Percentiles rank a stretch among this genome's conserved stretches.
Conservation (phyloP, 768 basidiomycete genomes). For the Amanita molliuscula region DNA sequence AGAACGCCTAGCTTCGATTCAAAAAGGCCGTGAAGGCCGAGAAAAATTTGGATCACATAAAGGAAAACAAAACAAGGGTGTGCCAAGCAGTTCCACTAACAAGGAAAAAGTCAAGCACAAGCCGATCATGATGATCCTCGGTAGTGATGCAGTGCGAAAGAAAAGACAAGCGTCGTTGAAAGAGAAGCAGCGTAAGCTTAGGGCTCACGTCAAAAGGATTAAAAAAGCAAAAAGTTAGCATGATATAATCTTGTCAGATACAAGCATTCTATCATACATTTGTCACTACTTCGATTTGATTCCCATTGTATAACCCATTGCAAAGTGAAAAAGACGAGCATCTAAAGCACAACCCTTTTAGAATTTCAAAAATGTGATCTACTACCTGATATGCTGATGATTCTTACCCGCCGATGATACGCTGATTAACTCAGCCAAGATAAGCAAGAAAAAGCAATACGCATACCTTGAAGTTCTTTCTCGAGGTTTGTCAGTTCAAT, state of each 20-base stretch:
- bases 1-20: constrained; percentile 84
- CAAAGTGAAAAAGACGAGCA: constrained; percentile 69
- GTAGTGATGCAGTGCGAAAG: constrained; percentile 62
- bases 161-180: constrained; percentile 78
- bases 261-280: background rate
- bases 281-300: background rate
- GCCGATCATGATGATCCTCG: constrained; percentile 89
- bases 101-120: constrained; percentile 90
- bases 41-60: constrained; percentile 87
- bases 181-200: constrained; percentile 53
- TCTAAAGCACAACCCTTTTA: constrained; percentile 57
- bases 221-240: background rate
- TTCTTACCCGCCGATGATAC: constrained; percentile 46
- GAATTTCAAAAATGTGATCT: constrained; percentile 1
- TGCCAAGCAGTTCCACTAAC: constrained; percentile 82
- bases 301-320: constrained; percentile 50
- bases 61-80: constrained; percentile 84
- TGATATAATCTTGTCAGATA: constrained; percentile 16
- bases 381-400: background rate
- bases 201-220: background rate
- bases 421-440: constrained; percentile 22
- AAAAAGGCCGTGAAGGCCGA: constrained; percentile 88
- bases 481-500: constrained; percentile 60
- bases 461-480: constrained; percentile 54
- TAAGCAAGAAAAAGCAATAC: background rate